These are phyloP conservation scores for Plenodomus lindquistii DNA, from an alignment of 2,329 filamentous ascomycete species.

Conservation along the genomic window DNA sequence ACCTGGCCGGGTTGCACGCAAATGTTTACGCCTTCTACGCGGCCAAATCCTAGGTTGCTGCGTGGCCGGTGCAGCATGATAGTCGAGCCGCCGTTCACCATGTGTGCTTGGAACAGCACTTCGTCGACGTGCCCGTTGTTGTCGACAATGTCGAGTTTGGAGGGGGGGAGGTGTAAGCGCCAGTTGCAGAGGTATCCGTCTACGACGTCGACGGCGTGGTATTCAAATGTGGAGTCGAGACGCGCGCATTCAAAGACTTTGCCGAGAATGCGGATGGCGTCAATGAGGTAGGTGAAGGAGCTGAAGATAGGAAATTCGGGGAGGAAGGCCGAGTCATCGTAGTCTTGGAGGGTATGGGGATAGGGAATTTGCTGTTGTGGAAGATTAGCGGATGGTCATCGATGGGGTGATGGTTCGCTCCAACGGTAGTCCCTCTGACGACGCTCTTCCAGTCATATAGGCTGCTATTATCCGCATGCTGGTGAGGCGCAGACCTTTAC, in stretches of 20 bases:
- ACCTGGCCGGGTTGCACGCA: conserved; percentile 63
- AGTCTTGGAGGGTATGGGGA: conserved; percentile 65
- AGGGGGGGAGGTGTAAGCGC: conserved; percentile 74
- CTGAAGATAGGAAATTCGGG: conserved; percentile 74
- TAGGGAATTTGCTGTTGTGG: conserved; percentile 39
- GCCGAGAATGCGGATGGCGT: conserved; percentile 77
- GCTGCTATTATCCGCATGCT: neutral
- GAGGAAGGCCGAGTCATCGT: conserved; percentile 75
- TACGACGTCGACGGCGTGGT: conserved; percentile 57
- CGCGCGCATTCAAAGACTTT: conserved; percentile 65
- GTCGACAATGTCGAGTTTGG: conserved; percentile 70
- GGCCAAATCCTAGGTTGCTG: conserved; percentile 43
- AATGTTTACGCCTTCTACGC: conserved; percentile 55
- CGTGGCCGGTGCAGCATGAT: conserved; percentile 51
- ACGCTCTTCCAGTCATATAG: neutral
- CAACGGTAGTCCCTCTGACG: neutral
- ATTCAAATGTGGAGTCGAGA: conserved; percentile 42
- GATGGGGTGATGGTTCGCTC: neutral
- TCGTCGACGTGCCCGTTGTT: conserved; percentile 74
- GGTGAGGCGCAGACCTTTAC: neutral
- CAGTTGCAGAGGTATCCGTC: conserved; percentile 72
- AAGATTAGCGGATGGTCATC: conserved; percentile 3
- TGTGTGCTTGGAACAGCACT: conserved; percentile 88
- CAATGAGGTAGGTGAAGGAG: conserved; percentile 82
- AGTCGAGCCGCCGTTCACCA: conserved; percentile 61